These are phyloP conservation scores for Gossypium herbaceum DNA, from an alignment of 345 rosid species.

Conservation along the genomic window DNA sequence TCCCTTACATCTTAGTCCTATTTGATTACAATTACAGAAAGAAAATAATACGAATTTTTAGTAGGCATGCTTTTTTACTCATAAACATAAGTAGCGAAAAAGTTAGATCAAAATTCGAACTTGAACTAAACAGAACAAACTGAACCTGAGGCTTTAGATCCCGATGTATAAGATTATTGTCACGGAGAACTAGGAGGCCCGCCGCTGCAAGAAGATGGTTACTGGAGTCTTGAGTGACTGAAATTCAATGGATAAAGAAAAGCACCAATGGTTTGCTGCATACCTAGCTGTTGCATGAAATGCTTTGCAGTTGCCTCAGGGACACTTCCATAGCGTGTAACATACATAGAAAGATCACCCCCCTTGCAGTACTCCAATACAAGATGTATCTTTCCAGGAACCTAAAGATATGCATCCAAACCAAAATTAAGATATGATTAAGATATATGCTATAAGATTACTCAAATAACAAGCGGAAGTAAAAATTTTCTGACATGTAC, in stretches of 20 bases:
- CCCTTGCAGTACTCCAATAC: slow-evolving; percentile 91
- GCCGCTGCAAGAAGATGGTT: slow-evolving; percentile 49
- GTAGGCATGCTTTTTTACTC: not conserved
- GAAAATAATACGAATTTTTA: not conserved
- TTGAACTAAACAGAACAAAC: slow-evolving; percentile 16
- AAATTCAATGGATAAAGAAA: slow-evolving; percentile 15
- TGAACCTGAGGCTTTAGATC: slow-evolving; percentile 97
- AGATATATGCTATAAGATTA: not conserved
- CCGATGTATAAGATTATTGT: slow-evolving; percentile 88
- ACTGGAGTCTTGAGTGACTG: not conserved
- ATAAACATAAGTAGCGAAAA: not conserved
- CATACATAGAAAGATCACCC: slow-evolving; percentile 84
- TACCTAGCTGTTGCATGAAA: slow-evolving; percentile 92
- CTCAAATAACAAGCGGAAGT: not conserved
- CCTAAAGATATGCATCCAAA: slow-evolving; percentile 33
- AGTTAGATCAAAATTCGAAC: not conserved
- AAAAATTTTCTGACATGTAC: not conserved
- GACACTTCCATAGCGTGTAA: slow-evolving; percentile 67
- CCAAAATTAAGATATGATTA: not conserved
- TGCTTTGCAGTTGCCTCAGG: slow-evolving; percentile 81
- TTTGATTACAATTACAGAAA: not conserved
- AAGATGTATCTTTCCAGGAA: slow-evolving; percentile 78
- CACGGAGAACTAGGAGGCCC: slow-evolving; percentile 83
- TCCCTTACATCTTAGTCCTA: slow-evolving; percentile 4
- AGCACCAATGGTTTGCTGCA: slow-evolving; percentile 13